Percentiles rank a stretch among this genome's conserved stretches.
Evolutionary conservation across 495 filamentous ascomycete species (phyloP).

Genomic region (Elaphomyces granulatus): DNA sequence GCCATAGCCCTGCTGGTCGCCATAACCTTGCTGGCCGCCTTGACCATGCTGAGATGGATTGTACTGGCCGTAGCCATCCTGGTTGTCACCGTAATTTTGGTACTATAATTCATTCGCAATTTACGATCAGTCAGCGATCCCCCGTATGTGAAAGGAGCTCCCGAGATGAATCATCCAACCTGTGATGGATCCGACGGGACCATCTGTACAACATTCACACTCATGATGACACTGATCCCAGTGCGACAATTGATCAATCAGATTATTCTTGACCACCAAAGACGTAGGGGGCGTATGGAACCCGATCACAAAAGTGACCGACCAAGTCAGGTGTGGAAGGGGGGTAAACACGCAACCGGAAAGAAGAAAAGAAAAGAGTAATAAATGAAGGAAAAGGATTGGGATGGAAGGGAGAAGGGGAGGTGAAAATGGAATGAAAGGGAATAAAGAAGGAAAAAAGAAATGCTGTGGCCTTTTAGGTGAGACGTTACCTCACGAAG

Average conservation of each 20-base stretch:
- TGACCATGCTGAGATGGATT: constrained; percentile 40
- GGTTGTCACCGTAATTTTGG: constrained; percentile 20
- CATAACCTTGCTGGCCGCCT: constrained; percentile 24
- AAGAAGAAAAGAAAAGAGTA: not conserved
- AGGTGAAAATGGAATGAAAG: no score
- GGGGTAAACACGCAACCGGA: not conserved
- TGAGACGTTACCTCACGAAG: no score
- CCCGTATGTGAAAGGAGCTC: no score
- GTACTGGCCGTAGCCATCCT: constrained; percentile 42
- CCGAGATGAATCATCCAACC: no score
- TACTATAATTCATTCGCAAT: constrained; percentile 10
- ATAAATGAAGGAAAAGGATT: not conserved
- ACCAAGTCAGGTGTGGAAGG: not conserved
- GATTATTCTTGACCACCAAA: not conserved
- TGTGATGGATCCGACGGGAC: not conserved
- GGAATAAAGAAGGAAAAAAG: no score
- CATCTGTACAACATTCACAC: not conserved
- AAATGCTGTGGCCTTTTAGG: no score
- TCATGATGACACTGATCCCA: not conserved
- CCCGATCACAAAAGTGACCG: not conserved
- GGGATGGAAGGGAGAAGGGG: no score
- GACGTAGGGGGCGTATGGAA: not conserved
- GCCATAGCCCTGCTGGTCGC: constrained; percentile 17
- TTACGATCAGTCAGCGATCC: not conserved
- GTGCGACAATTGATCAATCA: not conserved